Conservation (phyloP, 2,329 filamentous ascomycete species). For the Cephalotrichum gorgonifer region DNA sequence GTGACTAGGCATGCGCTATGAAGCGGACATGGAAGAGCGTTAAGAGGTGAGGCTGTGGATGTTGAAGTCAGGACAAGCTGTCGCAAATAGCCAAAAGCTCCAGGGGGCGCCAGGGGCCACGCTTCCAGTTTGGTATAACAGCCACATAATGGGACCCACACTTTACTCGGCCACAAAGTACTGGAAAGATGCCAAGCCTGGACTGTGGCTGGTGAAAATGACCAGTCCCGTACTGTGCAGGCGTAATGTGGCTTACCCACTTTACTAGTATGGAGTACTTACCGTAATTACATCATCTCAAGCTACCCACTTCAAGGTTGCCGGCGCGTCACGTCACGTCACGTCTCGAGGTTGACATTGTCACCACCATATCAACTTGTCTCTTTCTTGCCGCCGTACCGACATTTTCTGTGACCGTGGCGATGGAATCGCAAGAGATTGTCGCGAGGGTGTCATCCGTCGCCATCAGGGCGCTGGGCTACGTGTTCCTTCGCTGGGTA, state of each 20-base stretch:
- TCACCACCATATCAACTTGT: background rate
- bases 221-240: too few species aligned
- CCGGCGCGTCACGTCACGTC: background rate
- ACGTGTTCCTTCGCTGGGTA: slow-evolving; percentile 55
- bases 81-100: background rate
- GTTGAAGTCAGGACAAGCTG: background rate
- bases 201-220: background rate
- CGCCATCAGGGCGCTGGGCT: slow-evolving; percentile 31
- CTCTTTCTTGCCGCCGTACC: background rate
- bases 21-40: background rate
- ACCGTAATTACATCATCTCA: too few species aligned
- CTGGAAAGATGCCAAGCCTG: background rate
- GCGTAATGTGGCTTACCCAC: background rate
- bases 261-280: too few species aligned
- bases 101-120: background rate
- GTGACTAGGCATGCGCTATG: background rate
- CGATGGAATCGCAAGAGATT: slow-evolving; percentile 12
- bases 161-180: too few species aligned
- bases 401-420: background rate
- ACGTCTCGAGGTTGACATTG: background rate
- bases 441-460: slow-evolving; percentile 24
- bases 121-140: background rate
- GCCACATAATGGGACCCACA: background rate
- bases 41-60: background rate
- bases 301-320: too few species aligned